Evolutionary conservation across 495 filamentous ascomycete species (phyloP), one percentile per base, ranked within the genome.

Genomic region (Lasiosphaeriaceae sp.): DNA sequence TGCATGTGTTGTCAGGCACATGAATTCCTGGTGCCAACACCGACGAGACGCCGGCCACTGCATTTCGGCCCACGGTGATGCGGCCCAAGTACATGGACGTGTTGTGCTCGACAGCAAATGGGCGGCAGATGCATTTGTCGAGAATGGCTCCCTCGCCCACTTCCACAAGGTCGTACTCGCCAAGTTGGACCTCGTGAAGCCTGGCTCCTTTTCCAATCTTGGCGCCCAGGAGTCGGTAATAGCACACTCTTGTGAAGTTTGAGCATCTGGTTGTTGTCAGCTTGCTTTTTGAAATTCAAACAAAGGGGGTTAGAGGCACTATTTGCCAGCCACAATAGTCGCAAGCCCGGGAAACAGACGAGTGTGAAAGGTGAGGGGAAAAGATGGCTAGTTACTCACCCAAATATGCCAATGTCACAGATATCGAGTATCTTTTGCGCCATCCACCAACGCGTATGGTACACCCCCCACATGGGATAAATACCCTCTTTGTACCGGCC

Each of bases 371-470:
- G 1, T 47, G 22, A 20, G 31, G 16, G 21, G 26, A 23, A n/a
- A 11, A 11, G n/a, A 37, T 26, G 26, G 26, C 4, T 16, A 26
- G 7, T 16, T 19, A 50, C 54, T n/a, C 37, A 53, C 41, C 57
- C 60, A 51, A 72, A 77, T 16, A 73, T 49, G 0, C 76, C 76
- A 56, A 68, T 69, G 9, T 74, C 76, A 29, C 66, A 66, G 5
- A 78, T 58, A 31, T 65, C 64, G 3, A 74, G 55, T 22, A 66
- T 66, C 61, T 78, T 79, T 61, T 79, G 69, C 8, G 70, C 69
- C 17, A 79, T 39, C 76, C 76, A 79, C 76, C 76, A 79, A 21
- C 75, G 66, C 1, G 74, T 78, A 59, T 79, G 76, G 57, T 77
- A 79, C 3, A 52, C 49, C 4, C 73, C 73, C 76, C 76, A 79